Conservation (phyloP, 306 rosid genomes). For the Quercus cerris region DNA sequence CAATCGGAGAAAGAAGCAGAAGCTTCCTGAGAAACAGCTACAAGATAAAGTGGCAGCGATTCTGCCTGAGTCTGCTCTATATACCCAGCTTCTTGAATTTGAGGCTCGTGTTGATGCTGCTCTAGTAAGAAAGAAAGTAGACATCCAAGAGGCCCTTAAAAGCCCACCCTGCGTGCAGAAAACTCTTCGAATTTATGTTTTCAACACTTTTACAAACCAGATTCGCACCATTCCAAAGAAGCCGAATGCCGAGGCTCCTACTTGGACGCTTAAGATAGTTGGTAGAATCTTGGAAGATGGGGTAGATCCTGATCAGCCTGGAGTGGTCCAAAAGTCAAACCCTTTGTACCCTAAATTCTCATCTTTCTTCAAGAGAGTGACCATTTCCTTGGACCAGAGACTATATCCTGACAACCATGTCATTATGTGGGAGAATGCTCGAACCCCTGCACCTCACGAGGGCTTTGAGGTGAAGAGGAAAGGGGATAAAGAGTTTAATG, state of each 20-base stretch:
- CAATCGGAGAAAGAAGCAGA: conserved; percentile 84
- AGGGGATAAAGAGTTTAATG: conserved; percentile 86
- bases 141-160: conserved; percentile 95
- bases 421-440: conserved; percentile 82
- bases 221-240: conserved; percentile 69
- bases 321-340: conserved; percentile 73
- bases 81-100: conserved; percentile 96
- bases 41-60: conserved; percentile 90
- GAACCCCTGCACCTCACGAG: conserved; percentile 86
- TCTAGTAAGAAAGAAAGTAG: conserved; percentile 89
- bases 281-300: conserved; percentile 98
- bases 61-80: conserved; percentile 82
- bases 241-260: conserved; percentile 88
- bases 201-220: conserved; percentile 90
- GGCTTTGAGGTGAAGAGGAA: conserved; percentile 99
- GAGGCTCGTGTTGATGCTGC: conserved; percentile 93
- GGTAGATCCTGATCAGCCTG: conserved; percentile 96
- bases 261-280: conserved; percentile 92
- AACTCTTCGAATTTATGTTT: conserved; percentile 90
- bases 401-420: conserved; percentile 79
- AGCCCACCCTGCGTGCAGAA: conserved; percentile 83
- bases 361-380: conserved; percentile 84
- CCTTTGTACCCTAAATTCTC: conserved; percentile 87
- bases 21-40: conserved; percentile 89
- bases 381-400: conserved; percentile 93